Evolutionary conservation across 768 basidiomycete species (phyloP), one percentile per base, ranked within the genome.

Genomic region (Podaxis sp.): DNA sequence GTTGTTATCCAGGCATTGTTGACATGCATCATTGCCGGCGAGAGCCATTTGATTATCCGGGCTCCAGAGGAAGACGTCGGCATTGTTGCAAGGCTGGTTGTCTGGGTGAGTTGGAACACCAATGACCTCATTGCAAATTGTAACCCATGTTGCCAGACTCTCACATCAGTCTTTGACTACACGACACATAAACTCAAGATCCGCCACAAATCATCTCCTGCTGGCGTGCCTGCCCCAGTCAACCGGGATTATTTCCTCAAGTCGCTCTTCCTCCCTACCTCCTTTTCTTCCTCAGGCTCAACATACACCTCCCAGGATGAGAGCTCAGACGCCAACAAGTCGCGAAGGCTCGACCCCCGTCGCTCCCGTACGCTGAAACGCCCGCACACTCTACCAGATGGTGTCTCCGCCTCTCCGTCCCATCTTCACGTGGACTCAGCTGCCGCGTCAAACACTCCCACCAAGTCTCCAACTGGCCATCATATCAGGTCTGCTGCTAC

Each of bases 1-100:
- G 81, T 84, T 56, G 80, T 90, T 46, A 73, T 91, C 22, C 88
- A 87, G 70, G 84, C 87, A 22, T 74, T 91, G 15, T 80, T 91
- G 33, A 80, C 88, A 3, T 89, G 83, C 70, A 76, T 91, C 52
- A 75, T 89, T 38, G 80, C 88, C 2, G 84, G 84, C 1, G 77
- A 87, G 66, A 86, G 82, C 65, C 80, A 90, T 70, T 74, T 92
- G 30, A 78, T 93, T 60, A 75, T 93, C 17, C 80, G 87, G 49
- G 84, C 88, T 1, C 78, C 77, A 11, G 86, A 87, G 65, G 87
- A 90, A 59, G 91, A 92, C 63, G 73, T 91, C 36, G 69, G 78
- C 26, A 70, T 86, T 7, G 84, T 89, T 28, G 79, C 82, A 37
- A 86, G 82, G 68, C 76, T 91, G 38, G 80, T 80, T 12, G 74